A percentile compares a stretch with the other conserved stretches of the same genome.
Evolutionary conservation across 1,139 yeast genomes (phyloP).

Genomic region (Scheffersomyces cryptocercus): DNA sequence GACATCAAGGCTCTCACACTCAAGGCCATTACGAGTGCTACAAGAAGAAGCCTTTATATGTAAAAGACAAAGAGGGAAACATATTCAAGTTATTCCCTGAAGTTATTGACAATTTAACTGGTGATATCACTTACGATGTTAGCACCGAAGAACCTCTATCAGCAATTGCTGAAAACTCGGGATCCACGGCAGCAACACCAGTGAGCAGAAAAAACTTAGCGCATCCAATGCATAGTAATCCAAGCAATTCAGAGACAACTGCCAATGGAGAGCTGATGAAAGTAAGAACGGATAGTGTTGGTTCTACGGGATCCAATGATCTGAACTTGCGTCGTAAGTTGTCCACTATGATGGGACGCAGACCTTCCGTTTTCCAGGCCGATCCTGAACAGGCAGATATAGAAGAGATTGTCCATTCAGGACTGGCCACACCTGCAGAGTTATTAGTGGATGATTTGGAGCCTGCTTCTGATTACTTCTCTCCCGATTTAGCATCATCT

Average conservation of each 20-base stretch:
- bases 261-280: not conserved
- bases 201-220: not conserved
- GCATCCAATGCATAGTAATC: not conserved
- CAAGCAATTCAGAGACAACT: not conserved
- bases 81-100: conserved; percentile 52
- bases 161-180: not conserved
- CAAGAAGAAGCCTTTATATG: conserved; percentile 64
- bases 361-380: conserved; percentile 46
- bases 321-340: conserved; percentile 35
- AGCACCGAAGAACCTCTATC: not conserved
- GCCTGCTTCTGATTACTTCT: conserved; percentile 14
- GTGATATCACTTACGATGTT: conserved; percentile 5
- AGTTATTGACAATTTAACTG: conserved; percentile 30
- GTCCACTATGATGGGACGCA: conserved; percentile 45
- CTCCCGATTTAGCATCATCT: conserved; percentile 11
- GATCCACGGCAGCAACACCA: not conserved
- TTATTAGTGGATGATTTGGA: conserved; percentile 37
- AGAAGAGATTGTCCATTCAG: conserved; percentile 43
- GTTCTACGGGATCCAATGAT: conserved; percentile 8
- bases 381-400: conserved; percentile 36
- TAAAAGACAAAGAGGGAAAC: conserved; percentile 49
- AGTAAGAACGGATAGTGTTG: not conserved
- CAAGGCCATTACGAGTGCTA: conserved; percentile 90
- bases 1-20: conserved; percentile 87
- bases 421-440: conserved; percentile 47